Evolutionary conservation across 345 rosid genomes (phyloP).

Genomic region (Lepidium aucheri): DNA sequence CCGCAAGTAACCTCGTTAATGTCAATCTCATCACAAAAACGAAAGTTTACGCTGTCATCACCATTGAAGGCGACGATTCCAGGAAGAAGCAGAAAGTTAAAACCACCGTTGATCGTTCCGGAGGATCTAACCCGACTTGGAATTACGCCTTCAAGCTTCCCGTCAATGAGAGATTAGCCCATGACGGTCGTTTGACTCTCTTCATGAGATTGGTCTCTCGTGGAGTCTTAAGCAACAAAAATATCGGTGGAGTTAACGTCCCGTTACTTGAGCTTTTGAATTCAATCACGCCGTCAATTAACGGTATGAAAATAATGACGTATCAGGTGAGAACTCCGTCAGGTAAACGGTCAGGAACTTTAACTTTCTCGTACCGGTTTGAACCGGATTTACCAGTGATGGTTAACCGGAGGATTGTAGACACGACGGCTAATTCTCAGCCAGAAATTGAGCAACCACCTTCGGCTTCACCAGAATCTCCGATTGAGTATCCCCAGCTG

Average conservation of each 20-base stretch:
- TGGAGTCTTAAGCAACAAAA: slow-evolving; percentile 41
- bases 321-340: slow-evolving; percentile 46
- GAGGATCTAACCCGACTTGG: slow-evolving; percentile 61
- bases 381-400: slow-evolving; percentile 4
- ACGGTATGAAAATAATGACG: slow-evolving; percentile 26
- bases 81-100: slow-evolving; percentile 28
- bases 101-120: slow-evolving; percentile 32
- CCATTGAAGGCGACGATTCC: slow-evolving; percentile 31
- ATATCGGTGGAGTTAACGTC: slow-evolving; percentile 50
- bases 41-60: slow-evolving; percentile 52
- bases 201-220: slow-evolving; percentile 42
- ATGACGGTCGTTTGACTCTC: slow-evolving; percentile 35
- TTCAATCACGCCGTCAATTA: neutral
- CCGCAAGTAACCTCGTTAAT: slow-evolving; percentile 46
- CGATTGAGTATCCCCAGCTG: neutral
- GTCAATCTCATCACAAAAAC: slow-evolving; percentile 58
- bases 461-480: slow-evolving; percentile 6
- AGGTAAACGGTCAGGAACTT: slow-evolving; percentile 49
- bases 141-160: slow-evolving; percentile 39
- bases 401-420: slow-evolving; percentile 4
- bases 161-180: slow-evolving; percentile 29
- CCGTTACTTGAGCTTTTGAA: slow-evolving; percentile 54
- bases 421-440: neutral
- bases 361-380: slow-evolving; percentile 49
- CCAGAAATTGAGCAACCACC: neutral